Conservation (phyloP, 2,329 filamentous ascomycete genomes). For the Pseudocercospora fuligena region DNA sequence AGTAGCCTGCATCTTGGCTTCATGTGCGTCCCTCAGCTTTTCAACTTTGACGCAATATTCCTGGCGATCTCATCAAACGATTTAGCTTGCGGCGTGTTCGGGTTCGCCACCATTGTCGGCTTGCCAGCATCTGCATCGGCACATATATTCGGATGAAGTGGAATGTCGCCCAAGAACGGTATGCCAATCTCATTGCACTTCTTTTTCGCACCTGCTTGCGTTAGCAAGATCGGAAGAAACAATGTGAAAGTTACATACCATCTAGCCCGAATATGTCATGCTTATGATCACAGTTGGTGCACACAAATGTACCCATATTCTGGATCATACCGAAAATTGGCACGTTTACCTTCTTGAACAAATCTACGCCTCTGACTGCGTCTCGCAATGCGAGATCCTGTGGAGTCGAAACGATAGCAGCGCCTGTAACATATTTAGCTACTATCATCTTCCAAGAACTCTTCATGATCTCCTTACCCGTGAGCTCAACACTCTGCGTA, state of each 20-base stretch:
- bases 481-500: slow-evolving; percentile 88
- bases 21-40: not conserved
- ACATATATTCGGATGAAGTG: slow-evolving; percentile 83
- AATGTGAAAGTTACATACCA: slow-evolving; percentile 26
- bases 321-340: slow-evolving; percentile 85
- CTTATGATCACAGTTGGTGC: slow-evolving; percentile 60
- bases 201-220: slow-evolving; percentile 62
- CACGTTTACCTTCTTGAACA: slow-evolving; percentile 86
- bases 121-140: slow-evolving; percentile 85
- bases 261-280: slow-evolving; percentile 46
- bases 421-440: slow-evolving; percentile 54
- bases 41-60: slow-evolving; percentile 22
- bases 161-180: slow-evolving; percentile 85
- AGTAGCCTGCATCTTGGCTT: not conserved
- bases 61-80: slow-evolving; percentile 63
- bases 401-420: slow-evolving; percentile 88
- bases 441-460: not conserved
- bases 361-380: slow-evolving; percentile 86
- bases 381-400: slow-evolving; percentile 93
- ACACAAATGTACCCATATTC: slow-evolving; percentile 87
- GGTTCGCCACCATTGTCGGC: slow-evolving; percentile 88
- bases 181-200: slow-evolving; percentile 76
- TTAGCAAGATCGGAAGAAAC: slow-evolving; percentile 9
- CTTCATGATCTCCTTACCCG: slow-evolving; percentile 39
- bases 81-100: slow-evolving; percentile 70